phyloP scores from a whole-genome alignment of 805 yeast genomes.

The Myxozyma nipponensis region DNA sequence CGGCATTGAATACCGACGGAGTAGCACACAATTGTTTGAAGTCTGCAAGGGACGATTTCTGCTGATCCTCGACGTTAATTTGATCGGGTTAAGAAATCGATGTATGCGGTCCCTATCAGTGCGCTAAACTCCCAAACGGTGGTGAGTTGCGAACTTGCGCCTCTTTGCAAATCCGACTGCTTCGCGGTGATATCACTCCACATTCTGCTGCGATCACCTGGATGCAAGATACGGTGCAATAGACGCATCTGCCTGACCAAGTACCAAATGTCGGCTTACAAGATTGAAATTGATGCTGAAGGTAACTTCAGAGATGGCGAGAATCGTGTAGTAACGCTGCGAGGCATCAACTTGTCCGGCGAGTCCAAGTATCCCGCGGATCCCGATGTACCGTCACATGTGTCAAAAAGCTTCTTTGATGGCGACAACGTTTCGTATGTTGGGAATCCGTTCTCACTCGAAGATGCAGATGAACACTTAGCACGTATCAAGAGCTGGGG shows the following conservation, averaged over 20 bases:
- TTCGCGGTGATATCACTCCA: too few relatives aligned
- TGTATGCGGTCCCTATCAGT: too few relatives aligned
- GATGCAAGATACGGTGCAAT: too few relatives aligned
- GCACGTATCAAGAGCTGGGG: constrained; percentile 74
- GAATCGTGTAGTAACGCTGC: constrained; percentile 60
- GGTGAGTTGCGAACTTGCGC: too few relatives aligned
- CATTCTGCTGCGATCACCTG: too few relatives aligned
- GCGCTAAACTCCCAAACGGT: too few relatives aligned
- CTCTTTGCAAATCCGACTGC: too few relatives aligned
- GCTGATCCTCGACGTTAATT: too few relatives aligned
- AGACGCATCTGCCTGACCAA: background rate
- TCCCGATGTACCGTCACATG: constrained; percentile 48
- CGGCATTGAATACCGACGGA: too few relatives aligned
- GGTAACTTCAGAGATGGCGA: constrained; percentile 48
- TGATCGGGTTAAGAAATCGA: too few relatives aligned
- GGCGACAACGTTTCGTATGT: constrained; percentile 79
- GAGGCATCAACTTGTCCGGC: constrained; percentile 81
- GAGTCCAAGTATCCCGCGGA: constrained; percentile 63
- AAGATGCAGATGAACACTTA: constrained; percentile 67
- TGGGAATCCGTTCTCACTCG: constrained; percentile 73
- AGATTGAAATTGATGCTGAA: constrained; percentile 16
- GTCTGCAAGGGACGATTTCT: too few relatives aligned
- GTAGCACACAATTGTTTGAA: too few relatives aligned
- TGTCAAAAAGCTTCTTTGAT: constrained; percentile 50
- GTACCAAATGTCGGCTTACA: constrained; percentile 2